A percentile compares a stretch with the other conserved stretches of the same genome.
Evolutionary conservation across 2,329 filamentous ascomycete species (phyloP).

Genomic region (Xylaria sp.): DNA sequence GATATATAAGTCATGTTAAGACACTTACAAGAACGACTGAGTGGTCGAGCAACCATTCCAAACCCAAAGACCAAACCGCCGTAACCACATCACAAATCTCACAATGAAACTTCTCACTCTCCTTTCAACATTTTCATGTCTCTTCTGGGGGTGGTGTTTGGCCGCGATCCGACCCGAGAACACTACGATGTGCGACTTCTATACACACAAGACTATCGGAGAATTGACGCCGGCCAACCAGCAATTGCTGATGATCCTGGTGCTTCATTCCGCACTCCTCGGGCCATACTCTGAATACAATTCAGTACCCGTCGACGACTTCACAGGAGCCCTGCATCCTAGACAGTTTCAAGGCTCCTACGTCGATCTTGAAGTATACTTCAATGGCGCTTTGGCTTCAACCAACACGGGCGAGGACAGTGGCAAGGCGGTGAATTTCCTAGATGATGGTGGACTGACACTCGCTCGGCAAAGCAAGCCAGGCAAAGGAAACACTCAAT

Average conservation of each 20-base stretch:
- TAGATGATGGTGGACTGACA: conserved; percentile 1
- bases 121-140: background rate
- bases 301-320: background rate
- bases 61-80: too few species aligned
- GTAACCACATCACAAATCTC: too few species aligned
- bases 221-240: background rate
- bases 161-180: background rate
- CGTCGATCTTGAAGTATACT: conserved; percentile 7
- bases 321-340: conserved; percentile 5
- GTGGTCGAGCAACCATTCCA: too few species aligned
- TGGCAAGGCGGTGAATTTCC: background rate
- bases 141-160: background rate
- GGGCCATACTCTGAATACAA: conserved; percentile 9
- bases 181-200: conserved; percentile 4
- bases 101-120: background rate
- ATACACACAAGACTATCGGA: conserved; percentile 6
- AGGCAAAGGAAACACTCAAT: conserved; percentile 3
- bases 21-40: too few species aligned
- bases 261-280: conserved; percentile 7
- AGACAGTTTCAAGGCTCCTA: background rate
- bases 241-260: conserved; percentile 5
- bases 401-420: background rate
- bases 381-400: conserved; percentile 3
- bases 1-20: too few species aligned
- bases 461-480: conserved; percentile 4